Evolutionary conservation across 208 protist genomes (phyloP).

Genomic region (Acanthamoeba culbertsoni): DNA sequence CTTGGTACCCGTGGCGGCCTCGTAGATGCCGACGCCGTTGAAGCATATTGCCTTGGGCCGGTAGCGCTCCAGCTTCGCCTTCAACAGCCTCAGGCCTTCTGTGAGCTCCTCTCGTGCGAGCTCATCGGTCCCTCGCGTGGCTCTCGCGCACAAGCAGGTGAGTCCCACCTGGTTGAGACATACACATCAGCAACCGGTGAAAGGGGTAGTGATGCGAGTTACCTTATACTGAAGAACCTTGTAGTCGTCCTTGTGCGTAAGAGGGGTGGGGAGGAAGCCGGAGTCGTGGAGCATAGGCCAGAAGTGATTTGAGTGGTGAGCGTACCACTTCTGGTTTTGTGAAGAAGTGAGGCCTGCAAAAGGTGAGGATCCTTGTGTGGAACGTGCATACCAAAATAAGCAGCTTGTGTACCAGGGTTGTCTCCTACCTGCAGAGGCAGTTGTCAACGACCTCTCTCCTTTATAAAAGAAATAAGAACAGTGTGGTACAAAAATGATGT

Average conservation of each 20-base stretch:
- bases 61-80: constrained; percentile 22
- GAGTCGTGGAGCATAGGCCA: constrained; percentile 18
- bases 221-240: not conserved
- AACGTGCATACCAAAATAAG: not conserved
- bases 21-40: constrained; percentile 36
- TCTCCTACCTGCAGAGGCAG: not conserved
- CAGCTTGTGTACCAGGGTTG: not conserved
- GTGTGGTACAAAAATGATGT: constrained; percentile 43
- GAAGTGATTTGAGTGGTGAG: constrained; percentile 4
- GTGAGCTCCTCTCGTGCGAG: not conserved
- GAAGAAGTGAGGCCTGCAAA: not conserved
- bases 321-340: not conserved
- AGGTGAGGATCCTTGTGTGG: too few relatives aligned
- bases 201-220: not conserved
- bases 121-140: not conserved
- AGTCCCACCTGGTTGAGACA: not conserved
- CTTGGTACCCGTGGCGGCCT: not conserved
- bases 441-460: not conserved
- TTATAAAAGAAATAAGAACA: not conserved
- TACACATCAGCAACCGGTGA: not conserved
- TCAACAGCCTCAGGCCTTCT: not conserved
- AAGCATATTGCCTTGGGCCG: constrained; percentile 31
- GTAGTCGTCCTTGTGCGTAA: not conserved
- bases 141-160: not conserved
- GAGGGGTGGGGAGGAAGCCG: not conserved